These are phyloP conservation scores for Sarocladiaceae sp. DNA, from an alignment of 2,329 filamentous ascomycete genomes.

Conservation along the genomic window DNA sequence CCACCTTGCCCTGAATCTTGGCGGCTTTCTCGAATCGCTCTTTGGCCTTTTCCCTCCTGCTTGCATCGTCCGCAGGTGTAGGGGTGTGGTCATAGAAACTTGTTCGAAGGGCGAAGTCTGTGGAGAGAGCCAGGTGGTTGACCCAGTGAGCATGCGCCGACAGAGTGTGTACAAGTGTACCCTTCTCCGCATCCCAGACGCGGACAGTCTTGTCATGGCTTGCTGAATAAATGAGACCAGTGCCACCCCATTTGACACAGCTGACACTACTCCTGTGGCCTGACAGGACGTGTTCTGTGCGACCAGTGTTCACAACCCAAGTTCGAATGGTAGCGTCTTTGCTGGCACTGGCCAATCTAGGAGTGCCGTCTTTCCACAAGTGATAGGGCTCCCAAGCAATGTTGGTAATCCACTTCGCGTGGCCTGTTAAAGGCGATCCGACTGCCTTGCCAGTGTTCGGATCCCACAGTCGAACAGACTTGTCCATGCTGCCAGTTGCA, in stretches of 20 bases:
- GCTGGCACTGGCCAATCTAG: conserved; percentile 76
- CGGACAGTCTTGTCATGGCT: conserved; percentile 92
- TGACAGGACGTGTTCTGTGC: conserved; percentile 73
- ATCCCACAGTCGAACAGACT: conserved; percentile 85
- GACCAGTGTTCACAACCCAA: conserved; percentile 75
- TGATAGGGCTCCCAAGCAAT: conserved; percentile 94
- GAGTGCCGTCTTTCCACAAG: conserved; percentile 64
- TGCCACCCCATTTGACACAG: conserved; percentile 93
- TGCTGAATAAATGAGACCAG: conserved; percentile 72
- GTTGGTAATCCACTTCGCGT: conserved; percentile 82
- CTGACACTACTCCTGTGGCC: conserved; percentile 87
- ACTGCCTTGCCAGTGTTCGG: conserved; percentile 70
- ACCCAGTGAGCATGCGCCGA: conserved; percentile 87
- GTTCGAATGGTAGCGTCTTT: conserved; percentile 86
- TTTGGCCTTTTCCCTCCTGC: conserved; percentile 67
- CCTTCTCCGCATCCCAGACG: conserved; percentile 77
- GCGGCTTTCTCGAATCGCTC: conserved; percentile 82
- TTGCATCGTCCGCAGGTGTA: conserved; percentile 62
- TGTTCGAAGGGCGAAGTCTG: conserved; percentile 82
- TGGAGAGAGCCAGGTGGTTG: conserved; percentile 89
- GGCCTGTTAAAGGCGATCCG: conserved; percentile 68
- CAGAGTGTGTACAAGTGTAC: conserved; percentile 73
- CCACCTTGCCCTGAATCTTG: conserved; percentile 65
- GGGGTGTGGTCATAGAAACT: conserved; percentile 77
- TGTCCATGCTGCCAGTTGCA: conserved; percentile 90